phyloP scores from a whole-genome alignment of 257 asterid species.

The Nicotiana knightiana region DNA sequence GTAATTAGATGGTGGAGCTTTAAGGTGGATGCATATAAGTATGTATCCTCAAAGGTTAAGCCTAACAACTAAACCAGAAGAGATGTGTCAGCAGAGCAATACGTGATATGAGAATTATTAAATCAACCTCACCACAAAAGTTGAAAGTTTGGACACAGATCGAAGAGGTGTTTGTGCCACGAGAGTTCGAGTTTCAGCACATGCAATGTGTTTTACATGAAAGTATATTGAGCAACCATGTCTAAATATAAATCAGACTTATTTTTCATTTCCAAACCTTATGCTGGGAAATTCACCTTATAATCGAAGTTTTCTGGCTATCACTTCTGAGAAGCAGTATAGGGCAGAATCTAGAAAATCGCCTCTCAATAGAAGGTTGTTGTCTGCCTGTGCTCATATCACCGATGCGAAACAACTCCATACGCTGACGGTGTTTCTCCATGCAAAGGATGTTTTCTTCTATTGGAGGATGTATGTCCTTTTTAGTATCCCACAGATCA shows the following conservation, averaged over 20 bases:
- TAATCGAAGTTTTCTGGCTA: conserved; percentile 32
- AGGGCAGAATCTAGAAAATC: conserved; percentile 52
- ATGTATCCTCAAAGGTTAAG: background rate
- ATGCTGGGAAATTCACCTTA: conserved; percentile 34
- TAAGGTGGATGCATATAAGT: background rate
- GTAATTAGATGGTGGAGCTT: background rate
- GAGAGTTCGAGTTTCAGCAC: background rate
- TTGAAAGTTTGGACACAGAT: background rate
- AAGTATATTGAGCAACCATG: background rate
- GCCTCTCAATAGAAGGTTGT: conserved; percentile 29
- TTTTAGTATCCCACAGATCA: conserved; percentile 62
- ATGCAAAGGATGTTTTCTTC: conserved; percentile 60
- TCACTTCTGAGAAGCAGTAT: conserved; percentile 52
- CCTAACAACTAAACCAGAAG: background rate
- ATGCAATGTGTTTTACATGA: background rate
- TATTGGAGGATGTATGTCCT: conserved; percentile 54
- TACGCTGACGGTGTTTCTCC: conserved; percentile 50
- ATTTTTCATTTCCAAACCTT: background rate
- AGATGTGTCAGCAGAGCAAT: background rate
- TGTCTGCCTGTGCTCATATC: conserved; percentile 30
- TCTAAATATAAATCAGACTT: background rate
- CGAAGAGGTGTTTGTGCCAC: background rate
- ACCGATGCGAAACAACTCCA: conserved; percentile 42
- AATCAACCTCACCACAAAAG: background rate
- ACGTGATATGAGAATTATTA: background rate